Conservation (phyloP, 306 rosid species). For the Gillenia trifoliata region DNA sequence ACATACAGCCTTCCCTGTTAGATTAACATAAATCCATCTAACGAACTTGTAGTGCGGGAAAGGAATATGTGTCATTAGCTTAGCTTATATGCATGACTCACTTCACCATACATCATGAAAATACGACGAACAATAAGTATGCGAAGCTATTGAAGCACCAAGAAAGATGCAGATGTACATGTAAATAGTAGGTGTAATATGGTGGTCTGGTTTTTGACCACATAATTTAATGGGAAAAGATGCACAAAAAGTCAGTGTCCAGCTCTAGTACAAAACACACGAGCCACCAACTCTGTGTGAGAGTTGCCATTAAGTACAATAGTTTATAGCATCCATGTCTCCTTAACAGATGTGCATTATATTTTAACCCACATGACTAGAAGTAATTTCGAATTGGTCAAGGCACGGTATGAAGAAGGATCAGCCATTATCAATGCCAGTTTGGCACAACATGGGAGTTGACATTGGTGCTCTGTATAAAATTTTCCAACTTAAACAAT, state of each 20-base stretch:
- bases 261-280: slow-evolving; percentile 8
- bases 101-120: background rate
- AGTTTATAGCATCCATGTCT: background rate
- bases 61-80: background rate
- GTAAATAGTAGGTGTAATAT: background rate
- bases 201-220: background rate
- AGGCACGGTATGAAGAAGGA: background rate
- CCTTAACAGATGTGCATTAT: background rate
- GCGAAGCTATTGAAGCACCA: background rate
- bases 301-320: background rate
- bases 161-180: background rate
- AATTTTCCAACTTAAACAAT: background rate
- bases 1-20: slow-evolving; percentile 30
- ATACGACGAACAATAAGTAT: background rate
- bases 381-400: background rate
- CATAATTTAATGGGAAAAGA: background rate
- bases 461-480: background rate
- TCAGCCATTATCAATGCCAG: background rate
- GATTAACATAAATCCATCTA: slow-evolving; percentile 7
- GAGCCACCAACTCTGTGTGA: background rate
- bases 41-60: background rate
- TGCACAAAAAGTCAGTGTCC: background rate
- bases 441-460: background rate
- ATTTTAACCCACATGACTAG: background rate
- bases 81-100: background rate